Evolutionary conservation across 805 yeast genomes (phyloP), one percentile per base, ranked within the genome.

Genomic region (Torulaspora indica): DNA sequence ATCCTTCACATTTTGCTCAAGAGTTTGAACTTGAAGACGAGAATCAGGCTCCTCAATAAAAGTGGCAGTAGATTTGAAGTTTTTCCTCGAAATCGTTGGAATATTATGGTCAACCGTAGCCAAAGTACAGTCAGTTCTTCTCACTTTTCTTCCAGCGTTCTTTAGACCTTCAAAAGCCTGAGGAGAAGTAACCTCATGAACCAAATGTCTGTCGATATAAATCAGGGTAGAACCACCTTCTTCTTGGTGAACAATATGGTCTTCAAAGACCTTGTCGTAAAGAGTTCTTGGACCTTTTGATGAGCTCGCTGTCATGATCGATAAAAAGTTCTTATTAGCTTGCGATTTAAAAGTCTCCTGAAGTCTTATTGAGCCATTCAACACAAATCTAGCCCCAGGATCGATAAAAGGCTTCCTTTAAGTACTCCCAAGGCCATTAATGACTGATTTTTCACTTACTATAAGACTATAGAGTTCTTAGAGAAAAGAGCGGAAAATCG

Each of bases 141-240:
- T 84, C 42, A 93, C 96, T 47, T 67, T 66, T 74, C 99, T 82
- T 38, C 84, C 86, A 12, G 97, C 96, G 60, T 81, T 84, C 52
- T 75, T 77, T 58, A 93, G 77, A 40, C 98, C 98, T 71, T 93
- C 98, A 63, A 93, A 93, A 8, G 98, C 98, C 70, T 93, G 98
- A 28, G 99, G 98, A 23, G 98, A 91, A 1, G 99, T 93, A 42
- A 93, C 99, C 71, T 93, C 98, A 68, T 93, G 98, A 40, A 93
- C 96, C 55, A 93, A 75, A 68, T 93, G 98, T 70, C 98, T 86
- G 70, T 93, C 99, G 48, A 93, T 91, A 69, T 87, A 93, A 49
- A 93, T 69, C 51, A 93, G 74, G 63, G 77, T 83, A 15, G 96
- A 89, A 22, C 95, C 95, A 28, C 87, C 78, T 42, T 86, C 91